Conservation (phyloP, 1,139 yeast species). For the Suhomyces choctaworum region DNA sequence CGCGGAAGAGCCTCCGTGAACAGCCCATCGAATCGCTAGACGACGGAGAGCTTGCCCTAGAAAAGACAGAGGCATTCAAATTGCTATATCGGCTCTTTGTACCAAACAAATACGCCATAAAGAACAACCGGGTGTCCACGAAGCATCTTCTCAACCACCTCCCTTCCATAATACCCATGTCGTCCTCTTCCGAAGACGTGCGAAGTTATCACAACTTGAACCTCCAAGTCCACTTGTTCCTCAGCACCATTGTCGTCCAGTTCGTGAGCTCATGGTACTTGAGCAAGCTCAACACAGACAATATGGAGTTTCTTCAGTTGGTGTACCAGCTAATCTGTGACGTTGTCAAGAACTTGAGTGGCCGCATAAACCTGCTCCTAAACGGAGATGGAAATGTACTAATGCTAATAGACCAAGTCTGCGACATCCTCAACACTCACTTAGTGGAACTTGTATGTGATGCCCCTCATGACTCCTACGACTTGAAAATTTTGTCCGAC, state of each 20-base stretch:
- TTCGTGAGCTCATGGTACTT: conserved; percentile 45
- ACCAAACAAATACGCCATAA: conserved; percentile 32
- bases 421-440: conserved; percentile 31
- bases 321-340: conserved; percentile 36
- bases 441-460: conserved; percentile 21
- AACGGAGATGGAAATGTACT: conserved; percentile 15
- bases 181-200: conserved; percentile 14
- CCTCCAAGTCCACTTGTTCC: conserved; percentile 39
- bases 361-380: conserved; percentile 21
- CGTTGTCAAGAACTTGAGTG: conserved; percentile 27
- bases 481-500: conserved; percentile 9
- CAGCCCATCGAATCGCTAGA: not conserved
- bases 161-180: conserved; percentile 26
- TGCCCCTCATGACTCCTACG: conserved; percentile 4
- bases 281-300: conserved; percentile 40
- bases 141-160: conserved; percentile 30
- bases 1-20: conserved; percentile 7
- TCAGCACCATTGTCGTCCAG: conserved; percentile 34
- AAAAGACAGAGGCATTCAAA: conserved; percentile 29
- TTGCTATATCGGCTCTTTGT: conserved; percentile 37
- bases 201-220: conserved; percentile 23
- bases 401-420: conserved; percentile 26
- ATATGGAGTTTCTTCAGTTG: conserved; percentile 32
- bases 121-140: conserved; percentile 28
- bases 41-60: conserved; percentile 1